phyloP scores from a whole-genome alignment of 768 basidiomycete genomes.

The Termitomyces sp. region DNA sequence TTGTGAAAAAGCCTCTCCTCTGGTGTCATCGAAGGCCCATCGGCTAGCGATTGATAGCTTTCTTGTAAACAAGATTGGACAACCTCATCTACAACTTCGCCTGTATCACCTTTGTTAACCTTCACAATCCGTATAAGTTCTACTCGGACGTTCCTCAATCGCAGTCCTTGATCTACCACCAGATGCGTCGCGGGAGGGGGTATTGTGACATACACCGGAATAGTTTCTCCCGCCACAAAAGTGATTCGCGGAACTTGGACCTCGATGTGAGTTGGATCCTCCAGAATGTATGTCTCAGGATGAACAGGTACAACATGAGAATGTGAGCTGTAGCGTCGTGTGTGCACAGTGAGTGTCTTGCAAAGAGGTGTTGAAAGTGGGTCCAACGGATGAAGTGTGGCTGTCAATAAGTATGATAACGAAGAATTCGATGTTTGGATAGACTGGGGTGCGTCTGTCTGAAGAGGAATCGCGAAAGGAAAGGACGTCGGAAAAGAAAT shows the following conservation, averaged over 20 bases:
- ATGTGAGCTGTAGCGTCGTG: conserved; percentile 69
- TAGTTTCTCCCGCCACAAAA: conserved; percentile 65
- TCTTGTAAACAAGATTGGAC: conserved; percentile 14
- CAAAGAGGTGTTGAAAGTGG: conserved; percentile 31
- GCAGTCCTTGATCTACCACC: conserved; percentile 62
- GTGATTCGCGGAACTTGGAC: conserved; percentile 68
- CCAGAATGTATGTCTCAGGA: conserved; percentile 52
- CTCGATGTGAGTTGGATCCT: conserved; percentile 61
- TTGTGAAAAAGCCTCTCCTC: conserved; percentile 23
- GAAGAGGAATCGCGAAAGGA: conserved; percentile 79
- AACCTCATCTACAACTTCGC: conserved; percentile 27
- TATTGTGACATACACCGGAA: conserved; percentile 76
- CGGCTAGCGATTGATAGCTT: conserved; percentile 12
- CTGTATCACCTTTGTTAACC: conserved; percentile 40
- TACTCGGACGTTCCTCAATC: conserved; percentile 74
- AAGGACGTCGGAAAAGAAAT: conserved; percentile 51
- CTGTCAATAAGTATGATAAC: conserved; percentile 64
- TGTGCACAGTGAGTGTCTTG: conserved; percentile 62
- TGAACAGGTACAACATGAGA: conserved; percentile 45
- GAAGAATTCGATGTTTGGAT: conserved; percentile 72
- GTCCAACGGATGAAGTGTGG: conserved; percentile 52
- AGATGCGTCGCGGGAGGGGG: conserved; percentile 67
- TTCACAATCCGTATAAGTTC: conserved; percentile 70
- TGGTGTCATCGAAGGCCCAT: conserved; percentile 25
- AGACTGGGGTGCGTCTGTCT: conserved; percentile 77